Conservation (phyloP, 139 green algal species). For the Tetradesmus obliquus region DNA sequence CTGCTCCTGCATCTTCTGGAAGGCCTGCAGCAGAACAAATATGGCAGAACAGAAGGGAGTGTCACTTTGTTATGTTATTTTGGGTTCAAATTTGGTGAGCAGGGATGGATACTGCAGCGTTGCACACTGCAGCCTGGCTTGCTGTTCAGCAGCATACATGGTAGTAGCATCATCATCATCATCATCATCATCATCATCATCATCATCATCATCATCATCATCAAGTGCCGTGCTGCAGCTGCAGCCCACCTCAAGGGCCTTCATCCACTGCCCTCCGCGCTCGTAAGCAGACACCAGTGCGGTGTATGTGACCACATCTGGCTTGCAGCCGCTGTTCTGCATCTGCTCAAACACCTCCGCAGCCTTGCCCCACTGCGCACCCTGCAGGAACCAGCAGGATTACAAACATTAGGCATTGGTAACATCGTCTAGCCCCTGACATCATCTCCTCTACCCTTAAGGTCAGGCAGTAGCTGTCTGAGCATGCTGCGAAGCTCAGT, state of each 20-base stretch:
- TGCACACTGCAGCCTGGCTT: no score
- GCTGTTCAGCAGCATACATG: no score
- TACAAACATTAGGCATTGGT: not conserved
- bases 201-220: no score
- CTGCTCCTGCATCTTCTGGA: constrained; percentile 53
- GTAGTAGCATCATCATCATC: no score
- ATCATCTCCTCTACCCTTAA: no score
- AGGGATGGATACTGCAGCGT: no score
- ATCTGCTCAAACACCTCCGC: constrained; percentile 78
- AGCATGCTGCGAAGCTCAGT: not conserved
- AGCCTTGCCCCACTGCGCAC: constrained; percentile 74
- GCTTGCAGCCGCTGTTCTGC: constrained; percentile 70
- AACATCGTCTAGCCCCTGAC: no score
- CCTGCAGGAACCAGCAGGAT: constrained; percentile 33
- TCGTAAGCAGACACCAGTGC: constrained; percentile 83
- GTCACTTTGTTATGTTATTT: not conserved
- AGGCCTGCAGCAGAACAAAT: constrained; percentile 17
- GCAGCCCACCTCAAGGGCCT: constrained; percentile 55
- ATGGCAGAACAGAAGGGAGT: not conserved
- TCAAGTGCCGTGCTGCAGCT: not conserved
- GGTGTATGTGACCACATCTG: constrained; percentile 88
- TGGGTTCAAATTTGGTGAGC: not conserved
- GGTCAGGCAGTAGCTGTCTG: not conserved
- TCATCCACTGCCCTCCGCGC: constrained; percentile 70
- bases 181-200: not conserved